phyloP scores from a whole-genome alignment of 176 grass and related monocot species.

The Luzula sylvatica region DNA sequence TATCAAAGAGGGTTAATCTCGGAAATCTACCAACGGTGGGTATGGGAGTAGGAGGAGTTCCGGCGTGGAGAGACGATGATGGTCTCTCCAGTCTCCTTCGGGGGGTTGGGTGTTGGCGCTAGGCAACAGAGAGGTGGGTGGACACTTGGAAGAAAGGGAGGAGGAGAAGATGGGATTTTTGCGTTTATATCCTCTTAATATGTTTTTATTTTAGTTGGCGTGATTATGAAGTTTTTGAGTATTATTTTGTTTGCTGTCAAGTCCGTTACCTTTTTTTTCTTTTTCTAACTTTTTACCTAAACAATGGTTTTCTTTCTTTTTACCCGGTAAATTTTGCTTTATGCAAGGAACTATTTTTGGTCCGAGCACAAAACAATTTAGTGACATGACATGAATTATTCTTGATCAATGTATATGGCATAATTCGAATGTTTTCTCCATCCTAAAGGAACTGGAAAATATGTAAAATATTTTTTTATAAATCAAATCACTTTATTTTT shows the following conservation, averaged over 20 bases:
- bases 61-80: constrained; percentile 5
- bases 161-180: background rate
- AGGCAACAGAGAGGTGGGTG: constrained; percentile 3
- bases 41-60: constrained; percentile 11
- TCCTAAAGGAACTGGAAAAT: too few relatives aligned
- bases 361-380: too few relatives aligned
- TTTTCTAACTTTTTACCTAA: too few relatives aligned
- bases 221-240: background rate
- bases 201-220: background rate
- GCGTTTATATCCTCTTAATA: background rate
- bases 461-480: too few relatives aligned
- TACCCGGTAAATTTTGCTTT: too few relatives aligned
- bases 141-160: constrained; percentile 19
- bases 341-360: too few relatives aligned
- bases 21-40: constrained; percentile 1
- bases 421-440: too few relatives aligned
- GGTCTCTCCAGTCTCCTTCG: constrained; percentile 7
- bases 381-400: too few relatives aligned
- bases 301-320: too few relatives aligned
- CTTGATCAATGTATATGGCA: too few relatives aligned
- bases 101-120: background rate
- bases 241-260: background rate
- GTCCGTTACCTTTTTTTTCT: too few relatives aligned
- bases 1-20: background rate
- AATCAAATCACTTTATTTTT: too few relatives aligned